phyloP scores from a whole-genome alignment of 2,329 filamentous ascomycete genomes.

The Calonectria honghensis region DNA sequence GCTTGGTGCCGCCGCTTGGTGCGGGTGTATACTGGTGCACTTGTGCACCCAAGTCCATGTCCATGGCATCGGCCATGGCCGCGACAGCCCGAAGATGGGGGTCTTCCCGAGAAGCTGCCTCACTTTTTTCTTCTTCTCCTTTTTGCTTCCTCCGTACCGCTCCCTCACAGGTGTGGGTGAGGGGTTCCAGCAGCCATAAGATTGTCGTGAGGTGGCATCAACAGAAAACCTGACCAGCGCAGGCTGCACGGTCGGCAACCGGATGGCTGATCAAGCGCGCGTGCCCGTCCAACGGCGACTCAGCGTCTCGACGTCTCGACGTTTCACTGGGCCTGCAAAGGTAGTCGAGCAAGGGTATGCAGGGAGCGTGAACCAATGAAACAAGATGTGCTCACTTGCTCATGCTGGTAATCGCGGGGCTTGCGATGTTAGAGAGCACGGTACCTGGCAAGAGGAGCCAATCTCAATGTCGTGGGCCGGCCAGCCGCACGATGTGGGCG shows the following conservation, averaged over 20 bases:
- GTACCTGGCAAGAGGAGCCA: constrained; percentile 7
- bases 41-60: constrained; percentile 55
- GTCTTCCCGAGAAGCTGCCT: constrained; percentile 17
- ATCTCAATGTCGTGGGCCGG: not conserved
- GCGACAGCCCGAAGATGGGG: constrained; percentile 6
- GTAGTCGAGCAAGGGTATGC: constrained; percentile 12
- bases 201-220: constrained; percentile 14
- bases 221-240: constrained; percentile 17
- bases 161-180: constrained; percentile 17
- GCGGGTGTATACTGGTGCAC: constrained; percentile 34
- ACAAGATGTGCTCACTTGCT: not conserved
- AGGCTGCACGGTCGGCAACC: constrained; percentile 15
- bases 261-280: constrained; percentile 25
- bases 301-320: not conserved
- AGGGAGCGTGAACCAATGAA: constrained; percentile 22
- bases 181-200: constrained; percentile 17
- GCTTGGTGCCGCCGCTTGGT: constrained; percentile 65
- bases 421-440: not conserved
- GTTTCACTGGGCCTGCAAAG: constrained; percentile 10
- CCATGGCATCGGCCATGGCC: constrained; percentile 65
- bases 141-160: not conserved
- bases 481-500: not conserved
- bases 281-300: not conserved
- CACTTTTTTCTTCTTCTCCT: constrained; percentile 20
- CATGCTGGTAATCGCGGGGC: constrained; percentile 27